Evolutionary conservation across 2,329 filamentous ascomycete species (phyloP).

Genomic region (Verruconis gallopava): DNA sequence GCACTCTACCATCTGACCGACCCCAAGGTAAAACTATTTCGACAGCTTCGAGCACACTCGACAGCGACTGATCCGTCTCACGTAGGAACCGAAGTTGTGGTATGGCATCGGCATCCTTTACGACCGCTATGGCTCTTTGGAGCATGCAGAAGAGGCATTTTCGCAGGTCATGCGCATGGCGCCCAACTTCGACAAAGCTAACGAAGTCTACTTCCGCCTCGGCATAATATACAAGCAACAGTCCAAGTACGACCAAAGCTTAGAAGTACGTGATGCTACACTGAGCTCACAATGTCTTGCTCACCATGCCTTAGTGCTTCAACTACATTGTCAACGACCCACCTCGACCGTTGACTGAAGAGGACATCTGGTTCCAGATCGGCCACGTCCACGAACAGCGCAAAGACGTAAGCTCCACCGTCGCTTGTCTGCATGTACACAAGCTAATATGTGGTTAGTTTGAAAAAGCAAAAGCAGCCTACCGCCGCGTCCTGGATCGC

Average conservation of each 20-base stretch:
- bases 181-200: constrained; percentile 94
- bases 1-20: constrained; percentile 85
- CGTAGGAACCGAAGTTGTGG: constrained; percentile 88
- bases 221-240: constrained; percentile 99
- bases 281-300: not conserved
- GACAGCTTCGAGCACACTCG: not conserved
- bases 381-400: constrained; percentile 98
- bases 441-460: too few species aligned
- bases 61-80: constrained; percentile 1
- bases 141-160: constrained; percentile 96
- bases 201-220: constrained; percentile 95
- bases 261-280: constrained; percentile 51
- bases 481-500: constrained; percentile 82
- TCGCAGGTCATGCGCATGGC: constrained; percentile 99
- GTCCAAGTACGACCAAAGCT: constrained; percentile 79
- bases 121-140: constrained; percentile 87
- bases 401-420: constrained; percentile 81
- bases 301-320: constrained; percentile 58
- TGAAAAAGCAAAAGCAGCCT: constrained; percentile 82
- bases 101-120: constrained; percentile 98
- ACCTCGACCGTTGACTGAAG: constrained; percentile 81
- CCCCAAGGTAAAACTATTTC: constrained; percentile 52
- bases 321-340: constrained; percentile 94
- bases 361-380: constrained; percentile 99
- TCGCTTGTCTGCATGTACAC: too few species aligned